Percentiles rank a stretch among this genome's conserved stretches.
Conservation (phyloP, 768 basidiomycete genomes). For the Chiua virens region DNA sequence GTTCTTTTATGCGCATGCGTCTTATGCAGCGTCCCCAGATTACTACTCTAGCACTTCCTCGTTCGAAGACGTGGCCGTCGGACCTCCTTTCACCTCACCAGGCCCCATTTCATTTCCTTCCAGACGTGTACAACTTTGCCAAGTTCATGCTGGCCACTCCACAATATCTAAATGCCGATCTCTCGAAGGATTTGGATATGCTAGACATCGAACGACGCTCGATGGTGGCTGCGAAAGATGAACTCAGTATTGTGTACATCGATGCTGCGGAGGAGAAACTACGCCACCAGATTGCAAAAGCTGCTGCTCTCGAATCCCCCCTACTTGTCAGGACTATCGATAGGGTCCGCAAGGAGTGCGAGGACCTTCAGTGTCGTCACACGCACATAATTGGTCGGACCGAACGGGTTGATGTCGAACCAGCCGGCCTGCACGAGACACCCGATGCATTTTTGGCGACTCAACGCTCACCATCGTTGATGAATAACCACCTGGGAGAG, state of each 20-base stretch:
- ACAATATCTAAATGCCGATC: constrained; percentile 71
- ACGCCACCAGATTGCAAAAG: constrained; percentile 77
- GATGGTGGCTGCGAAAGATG: constrained; percentile 68
- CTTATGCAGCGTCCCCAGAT: constrained; percentile 92
- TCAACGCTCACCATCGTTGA: constrained; percentile 27
- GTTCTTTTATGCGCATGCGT: constrained; percentile 75
- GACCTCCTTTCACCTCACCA: constrained; percentile 89
- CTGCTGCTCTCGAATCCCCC: constrained; percentile 69
- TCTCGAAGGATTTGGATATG: constrained; percentile 70
- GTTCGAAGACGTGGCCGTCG: constrained; percentile 91
- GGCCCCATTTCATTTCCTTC: constrained; percentile 94
- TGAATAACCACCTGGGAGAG: constrained; percentile 7
- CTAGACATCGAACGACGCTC: constrained; percentile 68
- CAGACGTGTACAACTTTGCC: constrained; percentile 82
- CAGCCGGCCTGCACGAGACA: constrained; percentile 35
- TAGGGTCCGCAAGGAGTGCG: constrained; percentile 56
- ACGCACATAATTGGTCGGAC: constrained; percentile 13
- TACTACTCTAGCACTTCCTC: constrained; percentile 91
- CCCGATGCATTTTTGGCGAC: constrained; percentile 61
- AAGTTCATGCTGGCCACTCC: constrained; percentile 98
- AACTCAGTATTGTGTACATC: constrained; percentile 76
- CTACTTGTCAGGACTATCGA: constrained; percentile 64
- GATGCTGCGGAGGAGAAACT: constrained; percentile 77
- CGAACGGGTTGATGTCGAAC: constrained; percentile 18
- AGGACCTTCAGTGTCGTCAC: constrained; percentile 50